Evolutionary conservation across 257 asterid genomes (phyloP).

Genomic region (Ocimum tenuiflorum): DNA sequence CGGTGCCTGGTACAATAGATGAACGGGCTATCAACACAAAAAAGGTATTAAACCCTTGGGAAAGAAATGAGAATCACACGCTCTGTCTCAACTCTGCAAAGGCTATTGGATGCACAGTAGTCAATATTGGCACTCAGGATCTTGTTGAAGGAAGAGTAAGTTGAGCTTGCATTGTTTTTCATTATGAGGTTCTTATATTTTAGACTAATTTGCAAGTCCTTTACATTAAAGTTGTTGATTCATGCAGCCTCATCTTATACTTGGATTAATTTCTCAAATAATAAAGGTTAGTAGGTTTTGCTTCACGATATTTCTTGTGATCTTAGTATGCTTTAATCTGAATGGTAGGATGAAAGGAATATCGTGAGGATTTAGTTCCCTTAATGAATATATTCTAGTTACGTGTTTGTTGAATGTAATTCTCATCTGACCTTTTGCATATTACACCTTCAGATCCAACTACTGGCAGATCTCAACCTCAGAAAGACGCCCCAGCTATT

Average conservation of each 20-base stretch:
- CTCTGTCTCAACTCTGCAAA: slow-evolving; percentile 95
- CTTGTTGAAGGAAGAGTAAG: slow-evolving; percentile 97
- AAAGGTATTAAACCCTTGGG: slow-evolving; percentile 87
- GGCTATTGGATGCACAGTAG: slow-evolving; percentile 97
- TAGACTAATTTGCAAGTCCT: slow-evolving; percentile 6
- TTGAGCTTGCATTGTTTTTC: slow-evolving; percentile 18
- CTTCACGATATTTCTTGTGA: slow-evolving; percentile 1
- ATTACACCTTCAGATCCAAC: slow-evolving; percentile 66
- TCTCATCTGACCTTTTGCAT: slow-evolving; percentile 13
- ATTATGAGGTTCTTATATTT: not conserved
- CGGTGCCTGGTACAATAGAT: slow-evolving; percentile 84
- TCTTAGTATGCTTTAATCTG: slow-evolving; percentile 13
- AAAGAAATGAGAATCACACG: slow-evolving; percentile 91
- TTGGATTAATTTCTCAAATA: slow-evolving; percentile 92
- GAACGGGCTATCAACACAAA: slow-evolving; percentile 90
- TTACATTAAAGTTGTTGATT: slow-evolving; percentile 6
- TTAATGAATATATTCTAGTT: slow-evolving; percentile 6
- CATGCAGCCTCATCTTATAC: slow-evolving; percentile 90
- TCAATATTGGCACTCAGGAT: slow-evolving; percentile 89
- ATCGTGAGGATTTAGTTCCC: not conserved
- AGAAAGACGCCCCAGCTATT: slow-evolving; percentile 97
- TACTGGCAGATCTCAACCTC: slow-evolving; percentile 95
- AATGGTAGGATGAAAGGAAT: not conserved
- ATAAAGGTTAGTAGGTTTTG: slow-evolving; percentile 64
- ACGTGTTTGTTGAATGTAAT: slow-evolving; percentile 9